A percentile compares a stretch with the other conserved stretches of the same genome.
Conservation (phyloP, 2,329 filamentous ascomycete species). For the Didymella segeticola region DNA sequence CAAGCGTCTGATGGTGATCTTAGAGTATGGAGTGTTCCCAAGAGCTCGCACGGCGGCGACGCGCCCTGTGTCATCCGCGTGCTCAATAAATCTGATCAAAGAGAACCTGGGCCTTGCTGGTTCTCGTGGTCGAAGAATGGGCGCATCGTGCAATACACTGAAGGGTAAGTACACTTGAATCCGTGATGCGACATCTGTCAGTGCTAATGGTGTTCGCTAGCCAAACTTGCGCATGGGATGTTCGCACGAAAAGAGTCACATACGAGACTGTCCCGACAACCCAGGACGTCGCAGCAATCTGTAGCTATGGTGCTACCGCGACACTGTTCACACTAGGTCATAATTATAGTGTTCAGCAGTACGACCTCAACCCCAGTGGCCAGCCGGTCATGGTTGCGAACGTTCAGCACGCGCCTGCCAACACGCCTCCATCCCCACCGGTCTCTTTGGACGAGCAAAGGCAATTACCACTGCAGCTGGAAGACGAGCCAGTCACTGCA, state of each 20-base stretch:
- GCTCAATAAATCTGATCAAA: constrained; percentile 79
- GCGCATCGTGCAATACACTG: constrained; percentile 88
- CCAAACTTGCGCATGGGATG: constrained; percentile 94
- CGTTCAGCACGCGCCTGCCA: constrained; percentile 82
- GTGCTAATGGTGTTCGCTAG: constrained; percentile 51
- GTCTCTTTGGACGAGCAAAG: constrained; percentile 78
- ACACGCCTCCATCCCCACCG: constrained; percentile 80
- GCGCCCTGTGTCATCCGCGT: constrained; percentile 88
- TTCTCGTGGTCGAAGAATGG: constrained; percentile 99
- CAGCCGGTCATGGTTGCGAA: constrained; percentile 81
- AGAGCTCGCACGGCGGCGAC: constrained; percentile 72
- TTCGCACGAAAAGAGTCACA: constrained; percentile 95
- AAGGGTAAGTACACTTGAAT: constrained; percentile 70
- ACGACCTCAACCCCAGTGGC: constrained; percentile 77
- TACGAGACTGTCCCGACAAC: constrained; percentile 87
- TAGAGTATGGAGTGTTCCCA: constrained; percentile 95
- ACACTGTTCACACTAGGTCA: constrained; percentile 88
- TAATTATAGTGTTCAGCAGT: constrained; percentile 91
- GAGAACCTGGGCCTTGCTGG: constrained; percentile 83
- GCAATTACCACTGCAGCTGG: constrained; percentile 47
- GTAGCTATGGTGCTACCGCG: constrained; percentile 89
- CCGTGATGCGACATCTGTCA: constrained; percentile 18
- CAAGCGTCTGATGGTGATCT: constrained; percentile 92
- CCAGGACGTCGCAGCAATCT: constrained; percentile 79
- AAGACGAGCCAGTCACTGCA: constrained; percentile 41